Percentiles rank a stretch among this genome's conserved stretches.
Conservation (phyloP, 768 basidiomycete genomes). For the Serendipita sp. region DNA sequence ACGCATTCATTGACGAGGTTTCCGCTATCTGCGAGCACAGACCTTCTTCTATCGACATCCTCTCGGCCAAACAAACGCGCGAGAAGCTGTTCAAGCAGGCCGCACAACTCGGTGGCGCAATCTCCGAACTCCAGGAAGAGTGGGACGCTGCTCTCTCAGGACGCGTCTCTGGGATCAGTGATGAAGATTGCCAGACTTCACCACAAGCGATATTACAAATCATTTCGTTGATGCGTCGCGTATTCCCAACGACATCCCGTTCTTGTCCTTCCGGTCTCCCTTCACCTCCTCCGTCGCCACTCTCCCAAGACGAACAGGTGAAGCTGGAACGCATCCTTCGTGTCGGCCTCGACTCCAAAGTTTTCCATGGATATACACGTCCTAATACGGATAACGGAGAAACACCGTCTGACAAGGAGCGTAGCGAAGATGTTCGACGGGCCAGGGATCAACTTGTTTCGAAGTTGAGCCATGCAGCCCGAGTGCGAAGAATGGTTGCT, state of each 20-base stretch:
- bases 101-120: not conserved
- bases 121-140: not conserved
- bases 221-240: not conserved
- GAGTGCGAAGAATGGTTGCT: not conserved
- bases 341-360: not conserved
- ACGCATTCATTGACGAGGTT: not conserved
- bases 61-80: not conserved
- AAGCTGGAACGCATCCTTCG: not conserved
- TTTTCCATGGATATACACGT: not conserved
- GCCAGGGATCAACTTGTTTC: constrained; percentile 1
- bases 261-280: not conserved
- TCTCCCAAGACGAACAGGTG: not conserved
- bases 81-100: not conserved
- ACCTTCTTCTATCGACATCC: not conserved
- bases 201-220: not conserved
- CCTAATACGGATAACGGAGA: not conserved
- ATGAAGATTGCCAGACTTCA: not conserved
- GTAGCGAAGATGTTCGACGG: not conserved
- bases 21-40: not conserved
- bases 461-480: not conserved
- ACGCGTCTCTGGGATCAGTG: not conserved
- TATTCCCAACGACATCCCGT: not conserved
- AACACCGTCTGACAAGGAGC: not conserved
- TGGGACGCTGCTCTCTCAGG: not conserved
- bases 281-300: constrained; percentile 2